Percentiles rank a stretch among this genome's conserved stretches.
phyloP scores from a whole-genome alignment of 2,329 filamentous ascomycete genomes.

The Neofusicoccum kwambonambiense region DNA sequence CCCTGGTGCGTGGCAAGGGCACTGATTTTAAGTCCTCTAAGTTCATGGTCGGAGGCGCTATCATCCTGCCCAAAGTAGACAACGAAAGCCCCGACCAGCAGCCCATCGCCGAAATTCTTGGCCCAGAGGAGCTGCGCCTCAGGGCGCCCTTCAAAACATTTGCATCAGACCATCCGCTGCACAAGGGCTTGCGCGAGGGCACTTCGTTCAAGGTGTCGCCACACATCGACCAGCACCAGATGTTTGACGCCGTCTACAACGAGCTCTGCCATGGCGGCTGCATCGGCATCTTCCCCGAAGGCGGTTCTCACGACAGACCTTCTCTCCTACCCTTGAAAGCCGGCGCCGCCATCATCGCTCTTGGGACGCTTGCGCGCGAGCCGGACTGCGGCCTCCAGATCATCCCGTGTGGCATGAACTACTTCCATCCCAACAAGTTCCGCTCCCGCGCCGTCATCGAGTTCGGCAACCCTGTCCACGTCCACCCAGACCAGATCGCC shows the following conservation, averaged over 20 bases:
- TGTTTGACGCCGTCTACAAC: conserved; percentile 19
- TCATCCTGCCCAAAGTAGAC: conserved; percentile 13
- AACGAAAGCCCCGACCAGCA: conserved; percentile 12
- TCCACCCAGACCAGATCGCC: conserved; percentile 5
- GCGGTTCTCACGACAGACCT: conserved; percentile 19
- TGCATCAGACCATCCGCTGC: background rate
- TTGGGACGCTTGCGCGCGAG: conserved; percentile 12
- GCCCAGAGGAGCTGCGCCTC: conserved; percentile 11
- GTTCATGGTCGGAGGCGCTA: conserved; percentile 11
- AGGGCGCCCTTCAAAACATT: conserved; percentile 5
- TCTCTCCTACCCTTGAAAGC: conserved; percentile 18
- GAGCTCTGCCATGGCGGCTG: conserved; percentile 15
- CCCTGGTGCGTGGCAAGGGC: conserved; percentile 12
- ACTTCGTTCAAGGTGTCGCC: conserved; percentile 18
- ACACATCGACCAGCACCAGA: conserved; percentile 18
- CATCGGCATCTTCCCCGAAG: conserved; percentile 21
- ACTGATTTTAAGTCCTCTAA: conserved; percentile 5
- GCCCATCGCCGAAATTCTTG: conserved; percentile 15
- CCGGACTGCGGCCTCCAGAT: conserved; percentile 6
- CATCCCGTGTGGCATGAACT: conserved; percentile 18
- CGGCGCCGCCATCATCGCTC: conserved; percentile 18
- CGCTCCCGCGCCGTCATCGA: conserved; percentile 18
- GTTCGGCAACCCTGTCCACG: conserved; percentile 16
- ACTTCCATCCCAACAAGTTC: conserved; percentile 20
- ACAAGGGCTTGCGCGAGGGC: conserved; percentile 8